phyloP scores from a whole-genome alignment of 208 protist species.

The Trypanosoma conorhini region DNA sequence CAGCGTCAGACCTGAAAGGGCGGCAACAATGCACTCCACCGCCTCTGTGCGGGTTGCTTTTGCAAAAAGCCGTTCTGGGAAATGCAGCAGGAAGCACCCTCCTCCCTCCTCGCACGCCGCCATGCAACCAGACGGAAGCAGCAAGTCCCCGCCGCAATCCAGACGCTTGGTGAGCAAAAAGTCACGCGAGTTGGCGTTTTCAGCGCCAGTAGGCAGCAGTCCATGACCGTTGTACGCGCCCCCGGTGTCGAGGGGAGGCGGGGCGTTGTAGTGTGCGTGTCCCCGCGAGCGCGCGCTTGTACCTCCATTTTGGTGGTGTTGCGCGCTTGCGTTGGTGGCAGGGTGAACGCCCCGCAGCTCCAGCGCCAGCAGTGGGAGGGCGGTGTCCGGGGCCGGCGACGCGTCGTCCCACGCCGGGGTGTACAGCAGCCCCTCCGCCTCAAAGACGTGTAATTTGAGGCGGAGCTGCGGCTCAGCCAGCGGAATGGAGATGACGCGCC shows the following conservation, averaged over 20 bases:
- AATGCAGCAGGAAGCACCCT: conserved; percentile 72
- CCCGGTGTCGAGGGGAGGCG: not conserved
- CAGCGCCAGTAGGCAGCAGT: conserved; percentile 8
- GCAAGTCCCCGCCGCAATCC: conserved; percentile 59
- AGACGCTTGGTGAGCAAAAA: conserved; percentile 59
- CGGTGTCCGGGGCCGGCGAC: not conserved
- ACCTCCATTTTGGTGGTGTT: conserved; percentile 8
- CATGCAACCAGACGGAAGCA: conserved; percentile 67
- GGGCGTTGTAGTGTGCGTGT: not conserved
- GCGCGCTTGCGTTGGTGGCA: not conserved
- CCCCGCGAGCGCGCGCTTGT: not conserved
- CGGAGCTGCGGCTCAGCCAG: conserved; percentile 60
- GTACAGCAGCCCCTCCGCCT: conserved; percentile 40
- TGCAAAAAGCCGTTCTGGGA: conserved; percentile 46
- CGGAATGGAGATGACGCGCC: conserved; percentile 75
- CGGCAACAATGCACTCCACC: conserved; percentile 71
- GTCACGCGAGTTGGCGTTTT: conserved; percentile 21
- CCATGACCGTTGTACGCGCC: not conserved
- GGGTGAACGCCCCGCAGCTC: conserved; percentile 26
- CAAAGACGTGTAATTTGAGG: conserved; percentile 62
- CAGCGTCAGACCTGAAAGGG: conserved; percentile 60
- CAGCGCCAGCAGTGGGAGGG: conserved; percentile 23
- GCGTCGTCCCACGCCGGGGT: conserved; percentile 9
- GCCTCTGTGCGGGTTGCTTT: conserved; percentile 50
- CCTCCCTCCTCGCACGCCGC: conserved; percentile 37